Base-by-base conservation (phyloP, 768 basidiomycete genomes). In the Pilatotrama ljubarskyi region DNA sequence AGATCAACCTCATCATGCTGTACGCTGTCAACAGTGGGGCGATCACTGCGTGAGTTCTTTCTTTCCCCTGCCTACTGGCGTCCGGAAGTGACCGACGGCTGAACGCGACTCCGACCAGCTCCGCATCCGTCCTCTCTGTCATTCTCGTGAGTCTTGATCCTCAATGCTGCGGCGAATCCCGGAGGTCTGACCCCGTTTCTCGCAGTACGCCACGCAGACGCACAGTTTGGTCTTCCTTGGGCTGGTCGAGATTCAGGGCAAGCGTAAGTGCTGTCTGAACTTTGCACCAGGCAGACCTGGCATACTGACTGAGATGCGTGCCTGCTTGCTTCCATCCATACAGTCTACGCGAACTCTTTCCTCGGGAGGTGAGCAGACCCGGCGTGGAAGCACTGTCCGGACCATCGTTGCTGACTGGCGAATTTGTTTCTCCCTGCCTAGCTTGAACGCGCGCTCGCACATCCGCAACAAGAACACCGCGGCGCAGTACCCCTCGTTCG, bases 341-440 rank as follows among this genome's bases (percentile, higher is more conserved):
- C 44, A 64, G 63, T 64, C 11, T 64, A 64, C 43, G 54, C 63
- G 24, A 64, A 59, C 44, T 59, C 63, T n/a, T 56, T 64, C 50
- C 55, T 64, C n/a, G 63, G 52, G 13, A 62, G 54, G 61, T 62
- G 35, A 36, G 54, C 46, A 9, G 17, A 13, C 9, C 11, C 49
- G 32, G 49, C 8, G 25, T 10, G n/a, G 5, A 32, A 13, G 32
- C 10, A 9, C 6, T 2, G 38, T 14, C 6, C 11, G 40, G 17
- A 10, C 32, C 26, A 41, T 25, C 26, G 20, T 11, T 26, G 42
- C 24, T 17, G 2, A 14, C 40, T 17, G 13, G 38, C 25, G 29
- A 38, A 36, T 14, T 4, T 20, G 3, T 14, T 13, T 13, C 14
- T 17, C 26, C 22, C 1, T 22, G 3, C 29, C 10, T 25, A 60